These are phyloP conservation scores for Nannochloropsis gaditana DNA, from an alignment of 108 stramenopile genomes.

Conservation along the genomic window DNA sequence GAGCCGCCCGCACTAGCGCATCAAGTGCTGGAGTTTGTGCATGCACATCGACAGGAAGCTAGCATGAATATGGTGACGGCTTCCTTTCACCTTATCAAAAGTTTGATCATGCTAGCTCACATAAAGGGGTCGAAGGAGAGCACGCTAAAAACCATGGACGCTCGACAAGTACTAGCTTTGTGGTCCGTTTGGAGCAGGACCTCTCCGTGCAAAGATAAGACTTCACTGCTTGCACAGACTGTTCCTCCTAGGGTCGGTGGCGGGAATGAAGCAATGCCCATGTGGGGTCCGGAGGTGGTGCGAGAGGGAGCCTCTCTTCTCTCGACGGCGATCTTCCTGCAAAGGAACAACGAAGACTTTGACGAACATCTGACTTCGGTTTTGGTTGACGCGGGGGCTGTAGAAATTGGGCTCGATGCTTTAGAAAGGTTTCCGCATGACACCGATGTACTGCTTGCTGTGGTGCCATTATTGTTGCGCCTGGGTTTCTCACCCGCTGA, in stretches of 20 bases:
- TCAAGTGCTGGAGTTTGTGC: neutral
- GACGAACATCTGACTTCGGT: neutral
- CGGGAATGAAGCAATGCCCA: neutral
- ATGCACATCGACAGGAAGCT: neutral
- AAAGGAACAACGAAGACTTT: neutral
- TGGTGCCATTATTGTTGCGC: neutral
- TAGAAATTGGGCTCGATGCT: neutral
- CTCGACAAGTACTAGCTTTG: neutral
- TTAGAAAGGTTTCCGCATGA: neutral
- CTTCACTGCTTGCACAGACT: neutral
- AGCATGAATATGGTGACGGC: neutral
- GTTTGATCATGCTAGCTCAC: neutral
- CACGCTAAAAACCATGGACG: neutral
- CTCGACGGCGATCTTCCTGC: neutral
- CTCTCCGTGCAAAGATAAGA: neutral
- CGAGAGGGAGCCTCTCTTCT: slow-evolving; percentile 15
- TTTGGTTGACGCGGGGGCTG: neutral
- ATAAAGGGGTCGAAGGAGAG: neutral
- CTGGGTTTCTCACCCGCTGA: neutral
- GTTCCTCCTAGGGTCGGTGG: neutral
- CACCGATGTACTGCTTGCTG: neutral
- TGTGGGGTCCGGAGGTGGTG: neutral
- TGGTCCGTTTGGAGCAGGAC: neutral
- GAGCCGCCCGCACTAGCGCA: neutral
- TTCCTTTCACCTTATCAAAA: neutral